Evolutionary conservation across 768 basidiomycete genomes (phyloP).

Genomic region (Saitozyma sp.): DNA sequence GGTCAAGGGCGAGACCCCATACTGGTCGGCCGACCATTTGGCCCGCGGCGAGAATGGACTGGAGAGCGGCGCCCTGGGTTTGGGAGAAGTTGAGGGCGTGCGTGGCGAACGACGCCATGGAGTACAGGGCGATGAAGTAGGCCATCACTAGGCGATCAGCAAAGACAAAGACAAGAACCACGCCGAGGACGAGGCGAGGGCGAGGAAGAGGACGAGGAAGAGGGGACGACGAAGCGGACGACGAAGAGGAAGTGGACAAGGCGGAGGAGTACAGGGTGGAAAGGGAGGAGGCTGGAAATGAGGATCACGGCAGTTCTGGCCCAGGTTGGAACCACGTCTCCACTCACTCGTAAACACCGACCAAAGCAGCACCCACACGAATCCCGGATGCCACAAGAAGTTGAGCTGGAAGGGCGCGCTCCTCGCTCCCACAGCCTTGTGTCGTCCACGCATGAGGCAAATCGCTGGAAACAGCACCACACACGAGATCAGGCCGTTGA

Average conservation of each 20-base stretch:
- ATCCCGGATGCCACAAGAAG: slow-evolving; percentile 45
- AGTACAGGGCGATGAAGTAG: slow-evolving; percentile 50
- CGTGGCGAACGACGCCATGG: slow-evolving; percentile 50
- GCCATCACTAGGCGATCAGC: slow-evolving; percentile 32
- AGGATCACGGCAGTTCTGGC: slow-evolving; percentile 9
- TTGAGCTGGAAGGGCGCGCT: slow-evolving; percentile 40
- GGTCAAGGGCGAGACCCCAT: slow-evolving; percentile 44
- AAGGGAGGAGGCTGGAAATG: slow-evolving; percentile 48
- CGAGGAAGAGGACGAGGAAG: neutral
- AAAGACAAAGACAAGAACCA: neutral
- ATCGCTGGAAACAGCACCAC: slow-evolving; percentile 43
- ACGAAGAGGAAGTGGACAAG: neutral
- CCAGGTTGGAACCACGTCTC: neutral
- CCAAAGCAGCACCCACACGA: slow-evolving; percentile 48
- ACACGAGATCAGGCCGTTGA: slow-evolving; percentile 48
- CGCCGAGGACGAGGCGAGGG: neutral
- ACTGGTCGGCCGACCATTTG: slow-evolving; percentile 51
- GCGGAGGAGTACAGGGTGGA: slow-evolving; percentile 36
- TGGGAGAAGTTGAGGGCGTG: slow-evolving; percentile 45
- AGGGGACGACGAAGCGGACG: neutral
- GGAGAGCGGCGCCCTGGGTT: slow-evolving; percentile 47
- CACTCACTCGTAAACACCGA: slow-evolving; percentile 41
- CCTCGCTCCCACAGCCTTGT: slow-evolving; percentile 41
- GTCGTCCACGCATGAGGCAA: slow-evolving; percentile 40
- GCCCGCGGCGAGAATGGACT: slow-evolving; percentile 50